Evolutionary conservation across 148 eudicot species (phyloP).

Genomic region (Chenopodium formosanum): DNA sequence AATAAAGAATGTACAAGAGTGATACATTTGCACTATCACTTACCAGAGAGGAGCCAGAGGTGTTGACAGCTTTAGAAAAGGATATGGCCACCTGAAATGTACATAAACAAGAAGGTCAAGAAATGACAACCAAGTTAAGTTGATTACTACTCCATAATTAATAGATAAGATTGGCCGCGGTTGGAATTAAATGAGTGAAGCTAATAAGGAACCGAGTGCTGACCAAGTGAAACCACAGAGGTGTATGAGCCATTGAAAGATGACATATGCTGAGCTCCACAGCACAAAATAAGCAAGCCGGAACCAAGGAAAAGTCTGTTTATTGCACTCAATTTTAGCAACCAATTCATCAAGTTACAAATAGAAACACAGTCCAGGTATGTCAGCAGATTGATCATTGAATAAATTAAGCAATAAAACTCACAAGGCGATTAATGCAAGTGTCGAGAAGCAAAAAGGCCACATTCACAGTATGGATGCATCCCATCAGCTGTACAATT

Average conservation of each 20-base stretch:
- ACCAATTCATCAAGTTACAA: not conserved
- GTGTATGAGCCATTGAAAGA: conserved; percentile 66
- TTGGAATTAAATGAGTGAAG: too few relatives aligned
- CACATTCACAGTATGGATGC: conserved; percentile 68
- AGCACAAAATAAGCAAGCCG: conserved; percentile 63
- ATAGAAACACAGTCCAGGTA: too few relatives aligned
- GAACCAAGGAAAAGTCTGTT: conserved; percentile 68
- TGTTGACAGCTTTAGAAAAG: conserved; percentile 57
- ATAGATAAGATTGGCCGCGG: too few relatives aligned
- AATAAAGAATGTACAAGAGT: too few relatives aligned
- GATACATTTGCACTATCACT: too few relatives aligned
- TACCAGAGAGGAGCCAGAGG: conserved; percentile 66
- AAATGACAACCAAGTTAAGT: too few relatives aligned
- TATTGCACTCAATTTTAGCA: too few relatives aligned
- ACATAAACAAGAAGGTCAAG: too few relatives aligned
- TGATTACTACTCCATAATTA: too few relatives aligned
- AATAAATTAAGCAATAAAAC: conserved; percentile 13
- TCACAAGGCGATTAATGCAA: conserved; percentile 58
- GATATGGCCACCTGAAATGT: conserved; percentile 64
- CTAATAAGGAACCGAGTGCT: not conserved
- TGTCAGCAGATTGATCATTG: too few relatives aligned
- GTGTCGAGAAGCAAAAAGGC: conserved; percentile 65
- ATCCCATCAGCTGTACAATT: conserved; percentile 53
- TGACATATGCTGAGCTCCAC: conserved; percentile 62
- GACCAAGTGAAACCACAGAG: conserved; percentile 57